Conservation (phyloP, 1,284 basidiomycete species). For the Cutaneotrichosporon sp. region DNA sequence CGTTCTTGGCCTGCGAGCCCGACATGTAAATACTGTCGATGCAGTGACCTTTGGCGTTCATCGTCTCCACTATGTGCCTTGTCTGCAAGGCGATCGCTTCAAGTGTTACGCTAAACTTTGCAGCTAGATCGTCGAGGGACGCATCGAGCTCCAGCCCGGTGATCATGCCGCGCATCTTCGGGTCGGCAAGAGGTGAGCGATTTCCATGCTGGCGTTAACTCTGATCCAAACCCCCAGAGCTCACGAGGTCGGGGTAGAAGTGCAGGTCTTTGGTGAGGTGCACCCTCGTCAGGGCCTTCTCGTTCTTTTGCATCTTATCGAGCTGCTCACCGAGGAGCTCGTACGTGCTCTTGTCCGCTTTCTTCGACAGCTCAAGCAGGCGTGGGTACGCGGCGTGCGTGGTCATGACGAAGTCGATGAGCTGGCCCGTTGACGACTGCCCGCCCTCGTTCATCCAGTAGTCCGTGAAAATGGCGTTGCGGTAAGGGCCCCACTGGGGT, state of each 20-base stretch:
- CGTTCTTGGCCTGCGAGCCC: conserved; percentile 87
- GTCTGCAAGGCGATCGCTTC: conserved; percentile 95
- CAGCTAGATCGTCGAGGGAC: conserved; percentile 75
- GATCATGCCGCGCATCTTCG: conserved; percentile 87
- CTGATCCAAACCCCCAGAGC: neutral
- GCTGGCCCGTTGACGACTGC: conserved; percentile 96
- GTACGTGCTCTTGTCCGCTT: conserved; percentile 53
- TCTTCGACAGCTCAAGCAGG: conserved; percentile 61
- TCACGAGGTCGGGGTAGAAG: conserved; percentile 81
- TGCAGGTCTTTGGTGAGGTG: conserved; percentile 87
- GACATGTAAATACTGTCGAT: conserved; percentile 84
- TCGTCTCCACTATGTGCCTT: conserved; percentile 86
- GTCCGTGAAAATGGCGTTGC: conserved; percentile 73
- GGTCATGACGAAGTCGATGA: conserved; percentile 92
- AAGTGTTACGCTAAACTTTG: conserved; percentile 86
- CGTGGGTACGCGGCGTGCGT: conserved; percentile 81
- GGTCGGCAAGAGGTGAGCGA: conserved; percentile 91
- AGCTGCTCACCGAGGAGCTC: conserved; percentile 73
- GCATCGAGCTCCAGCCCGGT: conserved; percentile 81
- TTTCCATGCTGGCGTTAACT: conserved; percentile 64
- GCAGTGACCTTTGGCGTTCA: conserved; percentile 81
- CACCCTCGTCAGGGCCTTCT: conserved; percentile 62
- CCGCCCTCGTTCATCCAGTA: conserved; percentile 99
- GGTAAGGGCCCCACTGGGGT: conserved; percentile 85
- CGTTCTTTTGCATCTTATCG: conserved; percentile 64